phyloP scores from a whole-genome alignment of 441 rosid genomes.

The Iberis amara region DNA sequence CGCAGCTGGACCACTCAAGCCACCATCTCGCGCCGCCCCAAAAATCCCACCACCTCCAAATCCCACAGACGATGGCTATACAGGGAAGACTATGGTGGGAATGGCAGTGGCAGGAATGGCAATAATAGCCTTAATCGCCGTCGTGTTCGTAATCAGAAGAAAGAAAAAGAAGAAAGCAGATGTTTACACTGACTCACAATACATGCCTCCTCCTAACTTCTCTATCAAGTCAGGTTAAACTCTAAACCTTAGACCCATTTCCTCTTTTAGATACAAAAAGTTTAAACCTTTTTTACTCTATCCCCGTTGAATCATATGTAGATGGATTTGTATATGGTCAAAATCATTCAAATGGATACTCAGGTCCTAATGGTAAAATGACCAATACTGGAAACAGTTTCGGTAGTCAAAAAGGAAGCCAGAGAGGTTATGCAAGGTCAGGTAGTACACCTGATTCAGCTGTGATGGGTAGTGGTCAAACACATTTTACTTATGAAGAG shows the following conservation, averaged over 20 bases:
- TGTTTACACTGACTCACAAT: constrained; percentile 28
- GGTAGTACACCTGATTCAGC: constrained; percentile 43
- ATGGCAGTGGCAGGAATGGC: constrained; percentile 34
- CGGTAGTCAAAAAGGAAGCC: constrained; percentile 37
- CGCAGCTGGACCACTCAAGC: constrained; percentile 2
- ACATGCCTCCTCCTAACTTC: constrained; percentile 45
- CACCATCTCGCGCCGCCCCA: constrained; percentile 15
- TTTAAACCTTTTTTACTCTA: neutral
- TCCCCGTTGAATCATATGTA: constrained; percentile 20
- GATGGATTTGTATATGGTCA: constrained; percentile 47
- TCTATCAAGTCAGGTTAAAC: constrained; percentile 40
- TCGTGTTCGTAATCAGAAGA: constrained; percentile 31
- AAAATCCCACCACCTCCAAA: constrained; percentile 13
- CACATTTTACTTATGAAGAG: constrained; percentile 56
- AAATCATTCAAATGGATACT: constrained; percentile 28
- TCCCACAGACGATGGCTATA: neutral
- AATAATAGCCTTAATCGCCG: constrained; percentile 40
- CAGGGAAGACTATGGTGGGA: constrained; percentile 30
- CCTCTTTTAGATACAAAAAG: neutral
- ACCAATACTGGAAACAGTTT: constrained; percentile 36
- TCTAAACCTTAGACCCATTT: neutral
- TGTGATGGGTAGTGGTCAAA: constrained; percentile 38
- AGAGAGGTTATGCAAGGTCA: constrained; percentile 18
- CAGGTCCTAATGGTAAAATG: constrained; percentile 31
- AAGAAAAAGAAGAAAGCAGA: constrained; percentile 35